phyloP scores from a whole-genome alignment of 805 yeast species.

The Kodamaea nitidulidarum region DNA sequence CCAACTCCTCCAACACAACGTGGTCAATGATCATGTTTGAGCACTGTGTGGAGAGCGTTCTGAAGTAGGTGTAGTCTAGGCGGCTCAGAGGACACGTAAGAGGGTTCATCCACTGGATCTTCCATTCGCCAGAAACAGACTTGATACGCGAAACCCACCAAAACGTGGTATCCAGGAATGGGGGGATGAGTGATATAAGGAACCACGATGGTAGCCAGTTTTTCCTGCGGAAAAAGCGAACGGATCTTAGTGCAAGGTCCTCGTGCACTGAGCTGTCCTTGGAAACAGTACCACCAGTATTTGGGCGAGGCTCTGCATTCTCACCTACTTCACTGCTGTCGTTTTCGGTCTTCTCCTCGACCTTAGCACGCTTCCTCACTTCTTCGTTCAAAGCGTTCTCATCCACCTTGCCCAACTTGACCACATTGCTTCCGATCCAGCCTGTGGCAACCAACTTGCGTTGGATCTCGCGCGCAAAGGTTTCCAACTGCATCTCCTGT shows the following conservation, averaged over 20 bases:
- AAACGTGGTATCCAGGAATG: conserved; percentile 32
- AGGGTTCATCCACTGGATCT: conserved; percentile 47
- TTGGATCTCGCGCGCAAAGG: conserved; percentile 47
- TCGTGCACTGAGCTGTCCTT: background rate
- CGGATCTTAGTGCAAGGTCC: conserved; percentile 8
- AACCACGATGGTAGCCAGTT: conserved; percentile 61
- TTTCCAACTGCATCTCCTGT: conserved; percentile 46
- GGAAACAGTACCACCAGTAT: background rate
- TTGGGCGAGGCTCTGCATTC: too few species aligned
- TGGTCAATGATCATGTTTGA: conserved; percentile 49
- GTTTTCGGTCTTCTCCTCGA: background rate
- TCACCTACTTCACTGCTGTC: too few species aligned
- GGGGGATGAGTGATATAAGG: conserved; percentile 38
- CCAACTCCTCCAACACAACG: conserved; percentile 49
- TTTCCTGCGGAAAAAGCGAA: conserved; percentile 42
- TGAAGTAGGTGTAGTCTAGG: conserved; percentile 30
- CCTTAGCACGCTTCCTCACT: background rate
- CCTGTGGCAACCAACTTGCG: conserved; percentile 60
- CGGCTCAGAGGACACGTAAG: conserved; percentile 14
- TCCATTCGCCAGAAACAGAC: conserved; percentile 52
- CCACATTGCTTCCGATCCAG: conserved; percentile 60
- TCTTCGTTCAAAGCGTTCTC: conserved; percentile 27
- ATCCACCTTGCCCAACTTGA: conserved; percentile 49
- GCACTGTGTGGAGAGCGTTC: conserved; percentile 38
- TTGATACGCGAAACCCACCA: conserved; percentile 55